Evolutionary conservation across 2,329 filamentous ascomycete genomes (phyloP), one percentile per base, ranked within the genome.

Genomic region (Chaetothyriales sp.): DNA sequence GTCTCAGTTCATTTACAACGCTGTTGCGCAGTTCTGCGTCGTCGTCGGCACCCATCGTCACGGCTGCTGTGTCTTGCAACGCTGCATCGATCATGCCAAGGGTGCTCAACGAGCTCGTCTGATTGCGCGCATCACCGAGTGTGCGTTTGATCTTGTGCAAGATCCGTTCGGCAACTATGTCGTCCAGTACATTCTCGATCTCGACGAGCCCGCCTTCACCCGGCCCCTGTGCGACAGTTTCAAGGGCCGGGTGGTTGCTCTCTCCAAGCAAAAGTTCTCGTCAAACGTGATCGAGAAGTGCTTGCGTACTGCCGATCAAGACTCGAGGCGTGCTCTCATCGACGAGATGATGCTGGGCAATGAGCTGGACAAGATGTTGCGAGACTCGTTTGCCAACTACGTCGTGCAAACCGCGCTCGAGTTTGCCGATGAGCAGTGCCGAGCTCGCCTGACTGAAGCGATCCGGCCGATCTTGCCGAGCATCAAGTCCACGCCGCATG

Each of bases 101-200:
- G 89, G 88, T 54, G 76, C 83, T 40, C 92, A 98, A 71, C 95
- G 94, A 72, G 76, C 82, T 54, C 85, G 86, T 72, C 77, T 98
- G 56, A 89, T 98, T 58, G 74, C 78, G 54, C 80, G 86, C 64
- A 97, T 98, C 67, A 95, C 89, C 1, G 76, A 82, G 51, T 85
- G 95, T 65, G 88, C 89, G n/a, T 85, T 87, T 59, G 75, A 83
- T 40, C 80, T 98, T 9, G 89, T 98, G 18, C 89, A 95, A 67
- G 92, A 98, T 67, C 90, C 92, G 0, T 98, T 95, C 61, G 92
- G 92, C 65, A 98, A 98, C 70, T 98, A 98, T 60, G 92, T 98
- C 48, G 86, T 98, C 48, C 92, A 98, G 71, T 98, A 98, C 72
- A 97, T 98, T 65, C 81, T 98, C 60, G 92, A 97, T 65, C 78